These are phyloP conservation scores for Thuja plicata DNA, from an alignment of 83 land plant genomes.

Conservation along the genomic window DNA sequence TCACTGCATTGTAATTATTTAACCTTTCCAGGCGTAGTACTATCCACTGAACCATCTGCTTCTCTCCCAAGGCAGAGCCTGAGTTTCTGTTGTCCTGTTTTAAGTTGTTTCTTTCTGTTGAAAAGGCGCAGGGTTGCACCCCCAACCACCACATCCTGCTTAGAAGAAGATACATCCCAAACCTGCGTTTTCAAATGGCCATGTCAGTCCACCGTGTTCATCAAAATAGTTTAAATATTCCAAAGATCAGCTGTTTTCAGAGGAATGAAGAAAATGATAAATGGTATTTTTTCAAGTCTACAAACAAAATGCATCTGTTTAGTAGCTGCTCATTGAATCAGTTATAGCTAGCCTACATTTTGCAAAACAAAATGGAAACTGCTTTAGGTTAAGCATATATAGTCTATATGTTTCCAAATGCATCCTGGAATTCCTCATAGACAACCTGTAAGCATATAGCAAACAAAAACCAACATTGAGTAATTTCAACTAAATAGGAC, in stretches of 20 bases:
- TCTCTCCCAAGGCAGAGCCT: slow-evolving; percentile 78
- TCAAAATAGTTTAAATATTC: not conserved
- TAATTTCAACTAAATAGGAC: too few relatives aligned
- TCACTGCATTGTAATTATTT: not conserved
- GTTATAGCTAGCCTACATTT: not conserved
- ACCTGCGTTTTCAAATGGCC: slow-evolving; percentile 33
- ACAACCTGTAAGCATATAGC: too few relatives aligned
- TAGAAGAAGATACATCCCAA: not conserved
- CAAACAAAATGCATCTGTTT: not conserved
- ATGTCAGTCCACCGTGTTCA: not conserved
- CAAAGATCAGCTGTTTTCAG: not conserved
- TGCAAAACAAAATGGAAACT: not conserved
- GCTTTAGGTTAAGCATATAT: not conserved
- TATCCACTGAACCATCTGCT: slow-evolving; percentile 88
- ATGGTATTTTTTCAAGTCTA: not conserved
- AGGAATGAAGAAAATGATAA: not conserved
- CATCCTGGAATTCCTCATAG: too few relatives aligned
- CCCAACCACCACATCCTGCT: slow-evolving; percentile 28
- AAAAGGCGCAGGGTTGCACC: slow-evolving; percentile 91
- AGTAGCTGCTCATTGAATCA: not conserved
- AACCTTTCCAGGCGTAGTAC: slow-evolving; percentile 96
- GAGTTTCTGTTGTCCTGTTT: slow-evolving; percentile 91
- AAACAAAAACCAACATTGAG: too few relatives aligned
- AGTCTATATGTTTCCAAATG: too few relatives aligned
- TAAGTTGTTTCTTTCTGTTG: slow-evolving; percentile 82